Base-by-base conservation (phyloP, 2,329 filamentous ascomycete genomes). In the Fusarium luffae region DNA sequence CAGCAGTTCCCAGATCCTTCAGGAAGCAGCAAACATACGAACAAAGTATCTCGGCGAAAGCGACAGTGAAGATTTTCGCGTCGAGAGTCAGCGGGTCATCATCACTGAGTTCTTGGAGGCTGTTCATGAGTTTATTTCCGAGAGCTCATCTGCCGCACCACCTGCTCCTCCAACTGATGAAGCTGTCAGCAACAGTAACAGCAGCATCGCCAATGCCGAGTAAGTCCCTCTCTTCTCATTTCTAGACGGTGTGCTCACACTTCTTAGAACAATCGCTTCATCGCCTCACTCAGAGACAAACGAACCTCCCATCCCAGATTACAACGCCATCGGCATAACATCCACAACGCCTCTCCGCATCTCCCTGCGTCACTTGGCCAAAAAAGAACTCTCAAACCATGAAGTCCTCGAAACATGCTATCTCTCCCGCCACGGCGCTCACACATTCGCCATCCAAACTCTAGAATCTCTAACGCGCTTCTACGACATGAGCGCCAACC, bases 1-100 rank as follows among this genome's bases (percentile, higher is more conserved):
- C 30, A 70, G 68, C 58, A 74, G 69, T 62, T 73, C 73, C 12
- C 75, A 77, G 62, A 71, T 77, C 6, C 62, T 76, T 2, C 70
- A 75, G 27, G 73, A 74, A 28, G 64, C 63, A n/a, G 49, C 68
- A 11, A 64, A 49, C 11, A 48, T 77, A 14, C 72, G 72, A 10
- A 55, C 54, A n/a, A 62, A 66, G 7, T 55, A 76, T 14, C 30
- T 49, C 8, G 55, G 66, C 2, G 68, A 72, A 12, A 42, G 64
- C 4, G 71, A 72, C 21, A 69, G 58, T 3, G 69, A 77, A 42
- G 70, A 75, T 8, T 54, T 44, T 8, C 67, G 69, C 5, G 58
- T 75, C 9, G 71, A 69, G 30, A 62, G 59, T 4, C 70, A 75
- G 3, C 54, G 70, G 7, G 55, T 68, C 0, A 50, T 64, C 0